A percentile compares a stretch with the other conserved stretches of the same genome.
phyloP scores from a whole-genome alignment of 257 asterid species.

The Cordia subcordata region DNA sequence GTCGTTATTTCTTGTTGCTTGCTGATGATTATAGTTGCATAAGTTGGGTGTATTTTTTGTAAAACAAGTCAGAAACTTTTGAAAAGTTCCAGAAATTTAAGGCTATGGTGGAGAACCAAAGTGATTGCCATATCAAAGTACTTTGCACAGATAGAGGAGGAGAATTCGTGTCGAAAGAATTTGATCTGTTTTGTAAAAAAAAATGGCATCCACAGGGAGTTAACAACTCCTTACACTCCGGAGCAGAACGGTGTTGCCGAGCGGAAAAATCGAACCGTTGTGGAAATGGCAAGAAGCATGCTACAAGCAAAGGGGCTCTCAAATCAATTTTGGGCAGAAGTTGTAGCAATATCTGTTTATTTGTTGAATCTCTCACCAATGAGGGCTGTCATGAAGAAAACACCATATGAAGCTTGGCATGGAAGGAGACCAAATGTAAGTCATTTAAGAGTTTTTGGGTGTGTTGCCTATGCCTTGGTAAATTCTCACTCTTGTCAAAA shows the following conservation, averaged over 20 bases:
- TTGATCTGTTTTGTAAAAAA: not conserved
- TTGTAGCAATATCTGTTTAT: not conserved
- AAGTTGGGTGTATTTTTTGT: slow-evolving; percentile 15
- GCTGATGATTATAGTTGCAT: slow-evolving; percentile 4
- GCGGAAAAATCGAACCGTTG: not conserved
- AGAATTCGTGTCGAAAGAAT: not conserved
- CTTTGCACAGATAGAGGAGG: not conserved
- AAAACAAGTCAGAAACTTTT: slow-evolving; percentile 2
- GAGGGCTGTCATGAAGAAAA: not conserved
- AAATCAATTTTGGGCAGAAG: not conserved
- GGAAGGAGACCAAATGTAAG: not conserved
- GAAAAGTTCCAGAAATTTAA: slow-evolving; percentile 3
- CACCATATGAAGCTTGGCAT: not conserved
- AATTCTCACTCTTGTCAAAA: not conserved
- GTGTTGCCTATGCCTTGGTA: not conserved
- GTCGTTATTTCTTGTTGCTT: not conserved
- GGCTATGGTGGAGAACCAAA: not conserved
- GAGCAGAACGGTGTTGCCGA: slow-evolving; percentile 7
- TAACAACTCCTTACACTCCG: not conserved
- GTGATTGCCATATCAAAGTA: not conserved
- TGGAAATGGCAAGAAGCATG: slow-evolving; percentile 1
- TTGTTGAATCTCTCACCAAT: not conserved
- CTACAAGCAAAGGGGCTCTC: not conserved
- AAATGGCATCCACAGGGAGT: slow-evolving; percentile 3
- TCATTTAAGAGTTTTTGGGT: not conserved